Conservation (phyloP, 2,329 filamentous ascomycete genomes). For the Ceratocystis huliohia region DNA sequence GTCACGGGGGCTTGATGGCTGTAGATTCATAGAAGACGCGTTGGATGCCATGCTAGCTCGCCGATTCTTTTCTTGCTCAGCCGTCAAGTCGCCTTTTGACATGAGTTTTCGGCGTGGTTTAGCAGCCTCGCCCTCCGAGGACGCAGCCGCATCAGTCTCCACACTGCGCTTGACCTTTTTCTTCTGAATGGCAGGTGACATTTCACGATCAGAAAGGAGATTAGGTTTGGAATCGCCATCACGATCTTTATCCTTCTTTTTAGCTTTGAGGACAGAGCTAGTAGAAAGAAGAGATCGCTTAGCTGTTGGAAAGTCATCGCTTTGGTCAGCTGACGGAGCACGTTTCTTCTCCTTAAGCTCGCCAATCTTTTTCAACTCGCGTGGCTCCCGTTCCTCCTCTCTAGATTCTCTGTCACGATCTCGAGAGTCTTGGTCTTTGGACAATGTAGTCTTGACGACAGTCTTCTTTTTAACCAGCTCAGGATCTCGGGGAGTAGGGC, state of each 20-base stretch:
- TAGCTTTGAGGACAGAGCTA: slow-evolving; percentile 35
- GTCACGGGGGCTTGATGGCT: slow-evolving; percentile 42
- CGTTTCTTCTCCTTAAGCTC: slow-evolving; percentile 40
- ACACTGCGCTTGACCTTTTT: slow-evolving; percentile 38
- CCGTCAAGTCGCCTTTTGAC: slow-evolving; percentile 49
- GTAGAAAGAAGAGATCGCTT: slow-evolving; percentile 34
- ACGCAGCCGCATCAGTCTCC: slow-evolving; percentile 43
- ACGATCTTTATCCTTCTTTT: slow-evolving; percentile 41
- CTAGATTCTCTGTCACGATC: slow-evolving; percentile 37
- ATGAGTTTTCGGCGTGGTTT: slow-evolving; percentile 52
- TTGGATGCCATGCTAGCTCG: slow-evolving; percentile 47
- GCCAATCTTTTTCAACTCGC: slow-evolving; percentile 27
- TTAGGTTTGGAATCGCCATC: slow-evolving; percentile 28
- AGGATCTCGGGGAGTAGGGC: slow-evolving; percentile 12
- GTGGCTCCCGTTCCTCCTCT: slow-evolving; percentile 27
- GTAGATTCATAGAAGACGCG: slow-evolving; percentile 34
- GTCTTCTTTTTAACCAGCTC: slow-evolving; percentile 31
- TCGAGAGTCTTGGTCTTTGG: slow-evolving; percentile 37
- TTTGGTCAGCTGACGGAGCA: slow-evolving; percentile 32
- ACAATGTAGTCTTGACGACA: slow-evolving; percentile 24
- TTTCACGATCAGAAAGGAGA: slow-evolving; percentile 37
- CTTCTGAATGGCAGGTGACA: slow-evolving; percentile 38
- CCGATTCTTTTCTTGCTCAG: slow-evolving; percentile 44
- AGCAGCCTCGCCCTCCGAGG: slow-evolving; percentile 44
- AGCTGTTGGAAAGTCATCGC: slow-evolving; percentile 36